These are phyloP conservation scores for Calendula officinalis DNA, from an alignment of 129 eudicot genomes.

Conservation along the genomic window DNA sequence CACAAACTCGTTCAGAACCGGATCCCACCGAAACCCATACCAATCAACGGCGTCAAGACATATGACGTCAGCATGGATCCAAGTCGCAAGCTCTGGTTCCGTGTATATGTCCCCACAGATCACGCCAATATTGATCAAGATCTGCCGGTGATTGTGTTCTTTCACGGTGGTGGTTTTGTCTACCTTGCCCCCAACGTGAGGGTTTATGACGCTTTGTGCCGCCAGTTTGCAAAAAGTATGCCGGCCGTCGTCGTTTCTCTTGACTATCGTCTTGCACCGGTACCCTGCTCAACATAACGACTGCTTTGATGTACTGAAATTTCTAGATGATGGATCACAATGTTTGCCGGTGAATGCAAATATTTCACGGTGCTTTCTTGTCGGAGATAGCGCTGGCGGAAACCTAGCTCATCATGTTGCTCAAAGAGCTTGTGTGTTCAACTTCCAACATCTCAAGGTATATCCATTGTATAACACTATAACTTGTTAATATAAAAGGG, in stretches of 20 bases:
- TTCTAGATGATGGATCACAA: conserved; percentile 19
- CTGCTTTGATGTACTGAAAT: conserved; percentile 37
- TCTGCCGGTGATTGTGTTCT: conserved; percentile 30
- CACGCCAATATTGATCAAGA: background rate
- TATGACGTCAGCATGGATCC: conserved; percentile 28
- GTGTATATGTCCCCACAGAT: conserved; percentile 15
- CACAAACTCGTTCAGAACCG: background rate
- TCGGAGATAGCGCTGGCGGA: conserved; percentile 49
- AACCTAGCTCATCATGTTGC: conserved; percentile 39
- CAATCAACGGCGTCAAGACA: conserved; percentile 22
- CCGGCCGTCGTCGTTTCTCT: conserved; percentile 28
- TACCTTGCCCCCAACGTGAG: conserved; percentile 13
- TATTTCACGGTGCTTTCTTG: conserved; percentile 34
- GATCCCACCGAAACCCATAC: background rate
- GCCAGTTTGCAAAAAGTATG: conserved; percentile 14
- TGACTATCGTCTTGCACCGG: conserved; percentile 35
- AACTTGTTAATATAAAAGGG: too few relatives aligned
- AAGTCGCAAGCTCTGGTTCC: conserved; percentile 32
- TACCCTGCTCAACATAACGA: conserved; percentile 37
- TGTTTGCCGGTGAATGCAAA: conserved; percentile 31
- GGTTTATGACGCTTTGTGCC: conserved; percentile 27
- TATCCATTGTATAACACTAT: background rate
- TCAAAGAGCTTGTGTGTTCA: conserved; percentile 26
- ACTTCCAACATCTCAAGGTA: conserved; percentile 31
- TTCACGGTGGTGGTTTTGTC: conserved; percentile 41